Conservation (phyloP, 805 yeast species). For the Yarrowia yakushimensis region DNA sequence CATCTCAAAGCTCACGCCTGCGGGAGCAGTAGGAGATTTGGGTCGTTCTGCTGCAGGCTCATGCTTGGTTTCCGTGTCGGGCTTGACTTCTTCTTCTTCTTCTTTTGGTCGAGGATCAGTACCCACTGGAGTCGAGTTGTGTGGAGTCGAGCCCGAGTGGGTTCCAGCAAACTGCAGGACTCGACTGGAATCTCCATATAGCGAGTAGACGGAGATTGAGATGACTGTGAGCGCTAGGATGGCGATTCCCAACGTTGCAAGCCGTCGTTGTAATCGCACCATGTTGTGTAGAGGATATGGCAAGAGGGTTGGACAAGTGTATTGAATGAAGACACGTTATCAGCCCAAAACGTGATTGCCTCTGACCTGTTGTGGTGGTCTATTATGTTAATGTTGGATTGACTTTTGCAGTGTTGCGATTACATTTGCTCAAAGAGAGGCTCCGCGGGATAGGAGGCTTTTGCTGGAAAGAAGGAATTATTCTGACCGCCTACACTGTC, state of each 20-base stretch:
- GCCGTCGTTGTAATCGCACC: constrained; percentile 12
- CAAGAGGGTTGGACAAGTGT: background rate
- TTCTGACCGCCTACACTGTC: too few species aligned
- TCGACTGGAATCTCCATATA: background rate
- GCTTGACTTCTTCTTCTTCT: background rate
- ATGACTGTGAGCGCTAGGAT: background rate
- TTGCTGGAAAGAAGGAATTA: too few species aligned
- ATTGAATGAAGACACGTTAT: background rate
- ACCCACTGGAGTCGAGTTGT: background rate
- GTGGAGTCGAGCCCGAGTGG: background rate
- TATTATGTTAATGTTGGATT: background rate
- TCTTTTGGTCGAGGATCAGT: background rate
- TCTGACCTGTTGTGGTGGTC: background rate
- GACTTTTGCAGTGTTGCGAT: background rate
- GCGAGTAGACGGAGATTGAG: constrained; percentile 4
- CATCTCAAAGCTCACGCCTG: constrained; percentile 8
- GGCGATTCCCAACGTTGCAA: constrained; percentile 10
- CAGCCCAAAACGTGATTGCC: constrained; percentile 1
- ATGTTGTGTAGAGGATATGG: background rate
- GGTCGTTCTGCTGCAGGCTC: background rate
- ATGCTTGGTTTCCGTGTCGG: background rate
- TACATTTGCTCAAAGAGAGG: background rate
- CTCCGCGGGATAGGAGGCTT: too few species aligned
- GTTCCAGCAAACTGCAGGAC: background rate
- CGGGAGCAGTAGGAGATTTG: background rate